Evolutionary conservation across 352 stramenopile species (phyloP).

Genomic region (Thalassiosira livingstoniorum): DNA sequence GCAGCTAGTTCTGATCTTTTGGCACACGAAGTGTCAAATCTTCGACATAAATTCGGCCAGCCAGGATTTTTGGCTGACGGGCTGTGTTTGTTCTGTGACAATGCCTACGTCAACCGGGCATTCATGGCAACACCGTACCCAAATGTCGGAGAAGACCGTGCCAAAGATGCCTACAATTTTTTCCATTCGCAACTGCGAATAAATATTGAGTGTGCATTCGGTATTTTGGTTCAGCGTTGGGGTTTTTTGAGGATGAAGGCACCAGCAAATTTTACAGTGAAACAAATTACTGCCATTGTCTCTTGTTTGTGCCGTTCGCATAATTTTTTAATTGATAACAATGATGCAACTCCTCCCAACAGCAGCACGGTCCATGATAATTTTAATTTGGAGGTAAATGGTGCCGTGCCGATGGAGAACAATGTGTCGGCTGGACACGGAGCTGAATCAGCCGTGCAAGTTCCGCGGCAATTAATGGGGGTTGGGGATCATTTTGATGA

Average conservation of each 20-base stretch:
- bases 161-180: constrained; percentile 54
- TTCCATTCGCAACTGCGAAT: constrained; percentile 57
- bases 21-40: constrained; percentile 39
- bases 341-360: neutral
- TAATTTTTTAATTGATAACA: constrained; percentile 38
- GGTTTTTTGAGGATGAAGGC: constrained; percentile 44
- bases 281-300: constrained; percentile 22
- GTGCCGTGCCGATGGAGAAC: neutral
- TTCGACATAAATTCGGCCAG: constrained; percentile 15
- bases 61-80: constrained; percentile 23
- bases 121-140: constrained; percentile 41
- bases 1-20: constrained; percentile 47
- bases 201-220: constrained; percentile 65
- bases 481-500: constrained; percentile 26
- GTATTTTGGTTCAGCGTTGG: constrained; percentile 46
- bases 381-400: neutral
- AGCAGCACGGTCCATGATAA: neutral
- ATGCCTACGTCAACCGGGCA: constrained; percentile 49
- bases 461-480: constrained; percentile 22
- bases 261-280: constrained; percentile 20
- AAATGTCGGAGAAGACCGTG: neutral
- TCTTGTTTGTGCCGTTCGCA: constrained; percentile 21
- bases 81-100: constrained; percentile 51
- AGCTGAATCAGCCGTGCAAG: no score
- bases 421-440: neutral